Conservation (phyloP, 345 rosid species). For the Durio zibethinus region DNA sequence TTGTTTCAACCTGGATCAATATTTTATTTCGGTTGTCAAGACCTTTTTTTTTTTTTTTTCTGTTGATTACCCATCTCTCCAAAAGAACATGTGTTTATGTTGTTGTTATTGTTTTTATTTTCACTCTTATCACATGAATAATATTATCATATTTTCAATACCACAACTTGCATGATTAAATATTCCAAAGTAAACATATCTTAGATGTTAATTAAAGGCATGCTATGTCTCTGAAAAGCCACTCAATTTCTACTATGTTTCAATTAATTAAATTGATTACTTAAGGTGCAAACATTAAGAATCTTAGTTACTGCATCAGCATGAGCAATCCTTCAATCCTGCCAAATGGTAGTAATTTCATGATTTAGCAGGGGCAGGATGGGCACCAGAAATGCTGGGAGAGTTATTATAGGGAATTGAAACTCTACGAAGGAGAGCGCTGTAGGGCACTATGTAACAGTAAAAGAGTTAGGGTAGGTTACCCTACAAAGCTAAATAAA, state of each 20-base stretch:
- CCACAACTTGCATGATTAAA: background rate
- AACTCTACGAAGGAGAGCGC: background rate
- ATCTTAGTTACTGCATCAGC: background rate
- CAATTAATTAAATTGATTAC: too few species aligned
- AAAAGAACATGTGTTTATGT: background rate
- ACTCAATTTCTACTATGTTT: background rate
- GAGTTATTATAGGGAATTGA: background rate
- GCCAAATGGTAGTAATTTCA: background rate
- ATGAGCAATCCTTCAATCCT: background rate
- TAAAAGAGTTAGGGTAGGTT: background rate
- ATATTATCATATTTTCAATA: background rate
- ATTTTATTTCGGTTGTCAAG: background rate
- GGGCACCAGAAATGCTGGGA: background rate
- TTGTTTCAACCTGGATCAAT: background rate
- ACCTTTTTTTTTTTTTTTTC: background rate
- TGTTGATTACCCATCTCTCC: background rate
- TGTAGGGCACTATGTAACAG: background rate
- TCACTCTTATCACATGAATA: background rate
- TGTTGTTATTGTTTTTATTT: background rate
- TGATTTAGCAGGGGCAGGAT: background rate
- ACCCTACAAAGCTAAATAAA: constrained; percentile 1
- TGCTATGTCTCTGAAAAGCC: background rate
- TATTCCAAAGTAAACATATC: background rate
- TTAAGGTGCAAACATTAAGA: too few species aligned
- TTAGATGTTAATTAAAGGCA: background rate